phyloP scores from a whole-genome alignment of 345 rosid species.

The Mangifera indica region DNA sequence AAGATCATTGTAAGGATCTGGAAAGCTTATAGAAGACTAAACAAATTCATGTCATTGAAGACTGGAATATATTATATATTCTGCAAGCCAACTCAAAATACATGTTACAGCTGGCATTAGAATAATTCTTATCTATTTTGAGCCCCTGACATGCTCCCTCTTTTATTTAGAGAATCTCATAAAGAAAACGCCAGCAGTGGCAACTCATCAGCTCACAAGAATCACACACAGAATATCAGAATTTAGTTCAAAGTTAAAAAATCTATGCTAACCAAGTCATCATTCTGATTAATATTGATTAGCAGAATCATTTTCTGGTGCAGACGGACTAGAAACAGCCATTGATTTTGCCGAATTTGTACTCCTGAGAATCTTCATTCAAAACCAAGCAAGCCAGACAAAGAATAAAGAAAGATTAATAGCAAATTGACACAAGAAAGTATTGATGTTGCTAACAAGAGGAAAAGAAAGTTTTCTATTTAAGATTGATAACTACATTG shows the following conservation, averaged over 20 bases:
- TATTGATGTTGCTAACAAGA: neutral
- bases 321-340: too few relatives aligned
- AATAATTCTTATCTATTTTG: constrained; percentile 3
- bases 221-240: constrained; percentile 2
- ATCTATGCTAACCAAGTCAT: neutral
- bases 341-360: too few relatives aligned
- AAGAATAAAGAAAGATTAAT: too few relatives aligned
- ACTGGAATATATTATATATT: neutral
- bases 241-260: neutral
- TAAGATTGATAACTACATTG: constrained; percentile 8
- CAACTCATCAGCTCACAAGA: constrained; percentile 15
- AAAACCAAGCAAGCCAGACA: too few relatives aligned
- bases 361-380: too few relatives aligned
- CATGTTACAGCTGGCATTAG: constrained; percentile 6
- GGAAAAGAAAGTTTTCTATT: constrained; percentile 1
- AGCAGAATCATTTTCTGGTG: too few relatives aligned
- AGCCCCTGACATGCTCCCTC: neutral
- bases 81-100: constrained; percentile 15
- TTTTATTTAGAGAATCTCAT: constrained; percentile 20
- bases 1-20: neutral
- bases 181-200: constrained; percentile 24
- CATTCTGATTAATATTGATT: neutral
- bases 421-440: neutral
- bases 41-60: neutral
- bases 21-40: neutral